These are phyloP conservation scores for Hondaea fermentalgiana DNA, from an alignment of 108 stramenopile genomes.

Conservation along the genomic window DNA sequence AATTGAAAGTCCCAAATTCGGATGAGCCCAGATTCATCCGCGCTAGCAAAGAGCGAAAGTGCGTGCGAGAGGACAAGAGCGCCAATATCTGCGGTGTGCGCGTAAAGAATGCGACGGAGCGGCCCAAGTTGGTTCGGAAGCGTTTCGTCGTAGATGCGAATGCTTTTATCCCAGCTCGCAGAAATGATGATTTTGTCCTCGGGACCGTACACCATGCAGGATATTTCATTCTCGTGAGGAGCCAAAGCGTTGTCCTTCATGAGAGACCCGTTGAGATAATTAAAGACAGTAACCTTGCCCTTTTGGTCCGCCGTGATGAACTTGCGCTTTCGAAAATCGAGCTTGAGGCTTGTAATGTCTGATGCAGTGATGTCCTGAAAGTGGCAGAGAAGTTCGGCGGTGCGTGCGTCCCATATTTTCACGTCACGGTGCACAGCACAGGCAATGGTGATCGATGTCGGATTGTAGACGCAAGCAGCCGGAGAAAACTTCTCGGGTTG, in stretches of 20 bases:
- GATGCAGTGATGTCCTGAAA: background rate
- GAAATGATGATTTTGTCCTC: slow-evolving; percentile 23
- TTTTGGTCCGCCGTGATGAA: slow-evolving; percentile 12
- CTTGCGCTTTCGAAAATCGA: slow-evolving; percentile 16
- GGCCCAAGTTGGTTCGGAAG: background rate
- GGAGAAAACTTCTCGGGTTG: slow-evolving; percentile 7
- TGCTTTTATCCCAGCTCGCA: slow-evolving; percentile 11
- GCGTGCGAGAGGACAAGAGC: background rate
- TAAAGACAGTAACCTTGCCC: background rate
- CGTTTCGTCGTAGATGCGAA: slow-evolving; percentile 17
- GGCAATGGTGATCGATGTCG: background rate
- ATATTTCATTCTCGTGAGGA: background rate
- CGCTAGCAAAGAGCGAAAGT: slow-evolving; percentile 17
- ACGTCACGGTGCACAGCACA: slow-evolving; percentile 5
- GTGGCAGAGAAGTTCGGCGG: background rate
- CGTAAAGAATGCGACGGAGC: background rate
- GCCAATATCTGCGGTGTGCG: slow-evolving; percentile 5
- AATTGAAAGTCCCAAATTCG: slow-evolving; percentile 26
- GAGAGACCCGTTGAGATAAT: slow-evolving; percentile 17
- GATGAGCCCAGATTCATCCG: background rate
- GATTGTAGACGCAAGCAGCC: background rate
- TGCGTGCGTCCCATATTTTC: slow-evolving; percentile 19
- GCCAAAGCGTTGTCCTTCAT: background rate
- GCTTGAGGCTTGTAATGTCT: background rate
- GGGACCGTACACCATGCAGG: slow-evolving; percentile 16